A percentile compares a stretch with the other conserved stretches of the same genome.
Conservation (phyloP, 441 rosid species). For the Biscutella auriculata region DNA sequence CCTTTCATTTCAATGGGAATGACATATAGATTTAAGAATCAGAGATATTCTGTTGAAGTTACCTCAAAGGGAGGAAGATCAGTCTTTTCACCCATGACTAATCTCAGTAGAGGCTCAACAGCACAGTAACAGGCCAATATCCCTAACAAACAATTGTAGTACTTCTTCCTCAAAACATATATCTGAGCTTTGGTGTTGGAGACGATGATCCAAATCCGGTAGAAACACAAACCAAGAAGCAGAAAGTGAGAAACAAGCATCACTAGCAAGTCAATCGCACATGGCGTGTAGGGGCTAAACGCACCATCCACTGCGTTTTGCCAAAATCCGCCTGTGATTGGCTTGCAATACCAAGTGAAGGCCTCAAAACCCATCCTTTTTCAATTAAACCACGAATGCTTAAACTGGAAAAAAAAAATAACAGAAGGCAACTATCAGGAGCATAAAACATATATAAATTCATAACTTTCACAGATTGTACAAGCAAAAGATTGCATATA, state of each 20-base stretch:
- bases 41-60: neutral
- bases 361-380: conserved; percentile 44
- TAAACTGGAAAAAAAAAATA: neutral
- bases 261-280: conserved; percentile 62
- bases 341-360: conserved; percentile 68
- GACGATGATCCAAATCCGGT: conserved; percentile 60
- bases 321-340: conserved; percentile 56
- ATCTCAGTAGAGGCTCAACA: conserved; percentile 62
- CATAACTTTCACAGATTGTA: neutral
- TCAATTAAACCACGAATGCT: neutral
- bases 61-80: conserved; percentile 82
- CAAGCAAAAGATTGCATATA: too few relatives aligned
- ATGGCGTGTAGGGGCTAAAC: conserved; percentile 68
- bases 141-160: conserved; percentile 45
- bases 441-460: neutral
- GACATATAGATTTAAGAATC: neutral
- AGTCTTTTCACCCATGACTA: conserved; percentile 43
- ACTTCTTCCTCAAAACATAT: conserved; percentile 49
- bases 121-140: conserved; percentile 54
- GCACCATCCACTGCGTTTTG: conserved; percentile 41
- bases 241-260: conserved; percentile 59
- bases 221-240: conserved; percentile 59
- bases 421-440: neutral
- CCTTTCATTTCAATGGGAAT: neutral
- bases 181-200: conserved; percentile 39